phyloP scores from a whole-genome alignment of 768 basidiomycete species.

The Lactifluus subvellereus region DNA sequence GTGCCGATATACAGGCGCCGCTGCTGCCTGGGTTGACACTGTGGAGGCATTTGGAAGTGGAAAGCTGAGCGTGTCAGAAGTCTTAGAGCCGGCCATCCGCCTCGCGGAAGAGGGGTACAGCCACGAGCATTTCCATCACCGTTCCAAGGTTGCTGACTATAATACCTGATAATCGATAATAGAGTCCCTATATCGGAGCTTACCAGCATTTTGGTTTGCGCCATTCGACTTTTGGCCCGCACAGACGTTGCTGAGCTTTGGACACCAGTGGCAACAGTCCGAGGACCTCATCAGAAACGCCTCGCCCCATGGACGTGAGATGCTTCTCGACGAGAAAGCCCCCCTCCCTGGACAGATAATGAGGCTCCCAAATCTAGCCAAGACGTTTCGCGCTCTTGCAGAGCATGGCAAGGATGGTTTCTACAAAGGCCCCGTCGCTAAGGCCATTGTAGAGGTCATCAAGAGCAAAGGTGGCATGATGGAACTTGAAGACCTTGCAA shows the following conservation, averaged over 20 bases:
- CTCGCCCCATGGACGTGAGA: slow-evolving; percentile 79
- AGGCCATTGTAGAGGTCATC: slow-evolving; percentile 84
- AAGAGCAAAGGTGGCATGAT: slow-evolving; percentile 86
- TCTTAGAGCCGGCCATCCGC: slow-evolving; percentile 83
- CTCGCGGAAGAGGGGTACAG: slow-evolving; percentile 84
- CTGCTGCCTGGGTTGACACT: slow-evolving; percentile 92
- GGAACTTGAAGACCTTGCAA: slow-evolving; percentile 89
- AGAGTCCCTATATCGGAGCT: slow-evolving; percentile 89
- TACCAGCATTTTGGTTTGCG: slow-evolving; percentile 51
- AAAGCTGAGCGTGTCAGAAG: slow-evolving; percentile 55
- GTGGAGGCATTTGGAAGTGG: slow-evolving; percentile 79
- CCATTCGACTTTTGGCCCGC: slow-evolving; percentile 5
- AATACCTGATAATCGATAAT: neutral
- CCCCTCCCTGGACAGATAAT: slow-evolving; percentile 84
- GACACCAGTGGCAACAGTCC: slow-evolving; percentile 47
- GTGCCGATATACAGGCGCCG: slow-evolving; percentile 55
- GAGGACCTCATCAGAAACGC: slow-evolving; percentile 74
- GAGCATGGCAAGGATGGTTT: slow-evolving; percentile 86
- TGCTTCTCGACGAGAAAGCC: slow-evolving; percentile 79
- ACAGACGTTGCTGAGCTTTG: slow-evolving; percentile 8
- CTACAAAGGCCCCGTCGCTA: slow-evolving; percentile 86
- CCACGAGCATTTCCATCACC: neutral
- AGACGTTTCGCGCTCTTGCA: slow-evolving; percentile 76
- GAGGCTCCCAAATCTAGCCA: slow-evolving; percentile 72
- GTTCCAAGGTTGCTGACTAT: neutral